Percentiles rank a stretch among this genome's conserved stretches.
phyloP scores from a whole-genome alignment of 495 filamentous ascomycete species.

The Oidiodendron maius region DNA sequence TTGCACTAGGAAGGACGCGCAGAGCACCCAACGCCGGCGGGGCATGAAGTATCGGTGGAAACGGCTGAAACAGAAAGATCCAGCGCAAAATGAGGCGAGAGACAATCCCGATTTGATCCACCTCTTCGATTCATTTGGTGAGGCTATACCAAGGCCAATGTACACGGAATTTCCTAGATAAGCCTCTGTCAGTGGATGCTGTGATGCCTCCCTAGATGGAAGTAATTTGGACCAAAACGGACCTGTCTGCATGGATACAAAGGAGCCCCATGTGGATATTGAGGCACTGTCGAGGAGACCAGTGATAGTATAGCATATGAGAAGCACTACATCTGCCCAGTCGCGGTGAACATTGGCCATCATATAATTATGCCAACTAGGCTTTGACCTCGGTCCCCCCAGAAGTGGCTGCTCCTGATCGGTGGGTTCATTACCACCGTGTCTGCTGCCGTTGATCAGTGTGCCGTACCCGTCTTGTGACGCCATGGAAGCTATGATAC shows the following conservation, averaged over 20 bases:
- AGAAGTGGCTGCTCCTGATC: slow-evolving; percentile 39
- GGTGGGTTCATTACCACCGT: neutral
- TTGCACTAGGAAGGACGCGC: slow-evolving; percentile 54
- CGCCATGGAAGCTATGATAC: too few relatives aligned
- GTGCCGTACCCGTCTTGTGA: slow-evolving; percentile 1
- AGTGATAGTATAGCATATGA: slow-evolving; percentile 66
- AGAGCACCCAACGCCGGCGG: slow-evolving; percentile 53
- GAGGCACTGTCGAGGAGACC: slow-evolving; percentile 68
- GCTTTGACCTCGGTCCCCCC: slow-evolving; percentile 11
- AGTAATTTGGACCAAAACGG: slow-evolving; percentile 2
- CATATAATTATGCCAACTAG: slow-evolving; percentile 35
- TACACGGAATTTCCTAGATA: slow-evolving; percentile 62
- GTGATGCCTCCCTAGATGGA: neutral
- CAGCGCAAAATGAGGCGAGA: slow-evolving; percentile 59
- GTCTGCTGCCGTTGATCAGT: neutral
- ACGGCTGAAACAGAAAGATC: slow-evolving; percentile 55
- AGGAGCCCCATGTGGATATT: slow-evolving; percentile 68
- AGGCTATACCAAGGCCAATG: slow-evolving; percentile 57
- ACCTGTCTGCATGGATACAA: slow-evolving; percentile 77
- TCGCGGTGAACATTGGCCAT: slow-evolving; percentile 42
- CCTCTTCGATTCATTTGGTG: slow-evolving; percentile 44
- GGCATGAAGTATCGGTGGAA: slow-evolving; percentile 52
- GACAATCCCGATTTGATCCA: slow-evolving; percentile 65
- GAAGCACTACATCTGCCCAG: slow-evolving; percentile 55
- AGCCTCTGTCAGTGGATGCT: neutral